Evolutionary conservation across 2,329 filamentous ascomycete species (phyloP), one percentile per base, ranked within the genome.

Genomic region (Penicillium sp.): DNA sequence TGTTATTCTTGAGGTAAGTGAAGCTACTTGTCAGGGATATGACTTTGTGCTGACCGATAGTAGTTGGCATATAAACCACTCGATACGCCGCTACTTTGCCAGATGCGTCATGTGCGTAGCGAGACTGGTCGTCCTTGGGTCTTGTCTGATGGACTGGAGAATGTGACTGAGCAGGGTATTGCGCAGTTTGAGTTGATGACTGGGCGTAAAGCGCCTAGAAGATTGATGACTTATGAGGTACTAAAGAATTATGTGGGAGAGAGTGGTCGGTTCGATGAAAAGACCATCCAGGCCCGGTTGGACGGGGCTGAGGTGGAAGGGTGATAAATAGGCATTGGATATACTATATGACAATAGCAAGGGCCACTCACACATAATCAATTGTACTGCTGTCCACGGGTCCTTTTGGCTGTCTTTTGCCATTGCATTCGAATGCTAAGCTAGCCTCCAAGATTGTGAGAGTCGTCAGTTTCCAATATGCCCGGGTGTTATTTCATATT

Each of bases 101-200:
- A 92, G 64, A 85, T 90, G 51, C 81, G 86, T 75, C 78, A 49
- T 73, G 84, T 69, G 78, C 84, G 18, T 76, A 84, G 52, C 77
- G 81, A 59, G 81, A 89, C 39, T 5, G 68, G 67, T 6, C 67
- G 66, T 32, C 73, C 71, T 6, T 92, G 89, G 89, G 86, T 91
- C 0, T 80, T 89, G 16, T 84, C 92, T 71, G 88, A 92, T 64
- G 89, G 89, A 0, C 75, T 92, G 11, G 89, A 92, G 63, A 80
- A 92, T 44, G 72, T 93, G 13, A 88, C 88, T 0, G 90, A 92
- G 68, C 89, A 92, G 67, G 90, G 87, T 0, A 90, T 90, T 71
- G 89, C 89, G 1, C 89, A 92, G 64, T 93, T 92, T 66, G 90
- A 93, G 71, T 73, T 92, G 2, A 91, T 92, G 68, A 92, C 89